Conservation (phyloP, 2,329 filamentous ascomycete genomes). For the Ceratocystis harringtonii region DNA sequence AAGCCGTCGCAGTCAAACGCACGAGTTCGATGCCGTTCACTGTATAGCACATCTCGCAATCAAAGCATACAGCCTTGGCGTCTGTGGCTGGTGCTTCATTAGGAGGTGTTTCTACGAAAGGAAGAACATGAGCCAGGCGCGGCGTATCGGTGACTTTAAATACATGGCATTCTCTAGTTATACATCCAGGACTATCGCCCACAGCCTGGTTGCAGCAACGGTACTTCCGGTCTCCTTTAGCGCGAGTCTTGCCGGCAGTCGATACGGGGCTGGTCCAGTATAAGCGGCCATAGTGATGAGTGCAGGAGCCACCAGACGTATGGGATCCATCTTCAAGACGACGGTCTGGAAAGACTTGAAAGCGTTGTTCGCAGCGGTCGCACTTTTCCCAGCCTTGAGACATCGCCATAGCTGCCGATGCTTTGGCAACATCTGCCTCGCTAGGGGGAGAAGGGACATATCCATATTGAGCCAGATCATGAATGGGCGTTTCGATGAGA, state of each 20-base stretch:
- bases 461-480: slow-evolving; percentile 49
- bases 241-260: slow-evolving; percentile 35
- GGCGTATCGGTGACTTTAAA: slow-evolving; percentile 70
- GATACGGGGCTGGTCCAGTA: slow-evolving; percentile 42
- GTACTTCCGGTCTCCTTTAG: slow-evolving; percentile 31
- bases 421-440: slow-evolving; percentile 48
- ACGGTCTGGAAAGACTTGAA: slow-evolving; percentile 82
- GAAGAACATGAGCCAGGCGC: slow-evolving; percentile 60
- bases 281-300: slow-evolving; percentile 62
- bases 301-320: slow-evolving; percentile 62
- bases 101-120: slow-evolving; percentile 63
- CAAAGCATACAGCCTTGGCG: slow-evolving; percentile 62
- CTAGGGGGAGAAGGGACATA: slow-evolving; percentile 60
- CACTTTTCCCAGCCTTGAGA: slow-evolving; percentile 73
- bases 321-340: slow-evolving; percentile 61
- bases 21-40: slow-evolving; percentile 77
- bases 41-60: slow-evolving; percentile 97
- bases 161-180: slow-evolving; percentile 57
- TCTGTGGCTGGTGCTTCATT: slow-evolving; percentile 36
- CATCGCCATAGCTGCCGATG: slow-evolving; percentile 47
- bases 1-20: slow-evolving; percentile 73
- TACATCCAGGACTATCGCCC: slow-evolving; percentile 63
- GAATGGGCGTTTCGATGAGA: slow-evolving; percentile 48
- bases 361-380: slow-evolving; percentile 71
- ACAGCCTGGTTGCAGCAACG: slow-evolving; percentile 65